phyloP scores from a whole-genome alignment of 2,329 filamentous ascomycete genomes.

The Fusarium sambucinum region DNA sequence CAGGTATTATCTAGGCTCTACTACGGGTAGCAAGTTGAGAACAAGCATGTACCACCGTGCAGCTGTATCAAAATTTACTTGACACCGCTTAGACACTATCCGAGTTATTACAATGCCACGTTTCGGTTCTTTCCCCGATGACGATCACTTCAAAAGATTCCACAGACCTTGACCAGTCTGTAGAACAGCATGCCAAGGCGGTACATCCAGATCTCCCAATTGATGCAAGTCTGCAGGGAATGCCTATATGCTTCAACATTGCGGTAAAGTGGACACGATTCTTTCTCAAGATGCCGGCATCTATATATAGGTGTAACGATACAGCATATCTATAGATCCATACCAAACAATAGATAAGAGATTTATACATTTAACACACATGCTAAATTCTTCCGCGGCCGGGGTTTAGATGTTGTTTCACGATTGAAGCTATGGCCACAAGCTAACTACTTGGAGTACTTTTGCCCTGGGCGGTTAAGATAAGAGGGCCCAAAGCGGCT shows the following conservation, averaged over 20 bases:
- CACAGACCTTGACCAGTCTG: neutral
- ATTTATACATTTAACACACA: neutral
- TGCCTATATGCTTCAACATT: neutral
- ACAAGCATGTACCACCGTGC: no score
- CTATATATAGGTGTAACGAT: neutral
- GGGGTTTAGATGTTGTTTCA: neutral
- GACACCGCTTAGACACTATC: neutral
- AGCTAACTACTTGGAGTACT: neutral
- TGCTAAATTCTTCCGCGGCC: neutral
- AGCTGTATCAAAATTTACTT: neutral
- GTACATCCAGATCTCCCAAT: neutral
- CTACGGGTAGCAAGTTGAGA: no score
- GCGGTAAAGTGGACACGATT: neutral
- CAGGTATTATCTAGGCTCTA: no score
- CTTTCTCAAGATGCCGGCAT: neutral
- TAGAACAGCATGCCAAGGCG: neutral
- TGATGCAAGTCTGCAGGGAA: neutral
- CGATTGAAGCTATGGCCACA: neutral
- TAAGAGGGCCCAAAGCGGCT: neutral
- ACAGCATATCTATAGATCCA: neutral
- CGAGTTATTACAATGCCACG: neutral
- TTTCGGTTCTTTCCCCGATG: neutral
- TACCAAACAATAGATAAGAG: slow-evolving; percentile 2
- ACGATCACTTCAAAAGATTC: neutral
- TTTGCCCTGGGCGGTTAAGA: neutral